Evolutionary conservation across 2,329 filamentous ascomycete genomes (phyloP).

Genomic region (Hymenotorrendiella dingleyae): DNA sequence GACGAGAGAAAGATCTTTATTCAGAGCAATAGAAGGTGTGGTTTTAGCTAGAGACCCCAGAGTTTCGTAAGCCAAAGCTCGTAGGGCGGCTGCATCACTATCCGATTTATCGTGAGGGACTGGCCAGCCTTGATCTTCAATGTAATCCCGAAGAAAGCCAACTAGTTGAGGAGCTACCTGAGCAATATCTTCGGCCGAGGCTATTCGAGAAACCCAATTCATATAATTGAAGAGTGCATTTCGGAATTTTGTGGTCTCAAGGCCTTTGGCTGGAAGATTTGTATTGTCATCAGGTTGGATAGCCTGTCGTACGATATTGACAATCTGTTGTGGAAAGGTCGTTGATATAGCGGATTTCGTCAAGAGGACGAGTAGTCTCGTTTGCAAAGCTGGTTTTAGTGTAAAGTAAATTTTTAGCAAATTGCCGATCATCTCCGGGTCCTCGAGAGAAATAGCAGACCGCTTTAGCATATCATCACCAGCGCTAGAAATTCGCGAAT

Average conservation of each 20-base stretch:
- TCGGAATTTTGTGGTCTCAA: slow-evolving; percentile 71
- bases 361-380: slow-evolving; percentile 68
- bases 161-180: slow-evolving; percentile 65
- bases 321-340: slow-evolving; percentile 60
- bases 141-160: slow-evolving; percentile 62
- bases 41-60: slow-evolving; percentile 74
- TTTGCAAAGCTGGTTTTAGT: slow-evolving; percentile 67
- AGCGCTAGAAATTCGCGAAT: slow-evolving; percentile 74
- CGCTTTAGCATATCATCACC: slow-evolving; percentile 87
- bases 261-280: slow-evolving; percentile 29
- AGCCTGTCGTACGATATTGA: slow-evolving; percentile 62
- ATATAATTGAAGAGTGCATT: slow-evolving; percentile 80
- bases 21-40: slow-evolving; percentile 50
- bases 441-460: slow-evolving; percentile 68
- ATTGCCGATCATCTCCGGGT: slow-evolving; percentile 52
- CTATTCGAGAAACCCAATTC: slow-evolving; percentile 77
- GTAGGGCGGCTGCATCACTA: slow-evolving; percentile 57
- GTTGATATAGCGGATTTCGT: slow-evolving; percentile 72
- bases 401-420: slow-evolving; percentile 70
- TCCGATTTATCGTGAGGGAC: slow-evolving; percentile 48
- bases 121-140: slow-evolving; percentile 81
- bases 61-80: slow-evolving; percentile 82
- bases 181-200: slow-evolving; percentile 52
- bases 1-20: slow-evolving; percentile 46
- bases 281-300: slow-evolving; percentile 41